These are phyloP conservation scores for Penicilliopsis zonata DNA, from an alignment of 495 filamentous ascomycete genomes.

Conservation along the genomic window DNA sequence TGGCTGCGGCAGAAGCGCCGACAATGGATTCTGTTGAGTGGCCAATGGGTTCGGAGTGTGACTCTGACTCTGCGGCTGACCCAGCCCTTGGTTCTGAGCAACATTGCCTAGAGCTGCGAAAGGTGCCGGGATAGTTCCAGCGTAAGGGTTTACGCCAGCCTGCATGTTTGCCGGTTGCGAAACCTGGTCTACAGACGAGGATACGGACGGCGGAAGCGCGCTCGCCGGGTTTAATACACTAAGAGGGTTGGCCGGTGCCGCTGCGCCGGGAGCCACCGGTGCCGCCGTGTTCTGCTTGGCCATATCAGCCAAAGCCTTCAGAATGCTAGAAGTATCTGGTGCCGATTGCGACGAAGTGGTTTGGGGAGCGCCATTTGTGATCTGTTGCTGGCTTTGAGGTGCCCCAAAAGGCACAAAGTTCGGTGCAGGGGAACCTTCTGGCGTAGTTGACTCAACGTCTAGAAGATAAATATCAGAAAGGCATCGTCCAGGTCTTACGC, in stretches of 20 bases:
- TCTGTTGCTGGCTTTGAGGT: constrained; percentile 22
- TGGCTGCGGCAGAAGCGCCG: constrained; percentile 34
- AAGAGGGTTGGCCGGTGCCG: constrained; percentile 39
- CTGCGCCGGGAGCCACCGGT: constrained; percentile 37
- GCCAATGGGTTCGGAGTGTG: constrained; percentile 29
- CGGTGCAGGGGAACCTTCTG: constrained; percentile 63
- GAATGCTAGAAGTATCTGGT: constrained; percentile 56
- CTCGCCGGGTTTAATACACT: constrained; percentile 43
- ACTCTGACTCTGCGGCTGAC: constrained; percentile 35
- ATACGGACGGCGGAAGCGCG: constrained; percentile 26
- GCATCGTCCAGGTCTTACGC: constrained; percentile 5
- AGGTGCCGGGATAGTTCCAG: constrained; percentile 36
- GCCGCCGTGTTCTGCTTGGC: constrained; percentile 65
- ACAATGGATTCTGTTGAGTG: constrained; percentile 31
- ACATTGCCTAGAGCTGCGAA: constrained; percentile 31
- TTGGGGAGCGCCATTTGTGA: constrained; percentile 25
- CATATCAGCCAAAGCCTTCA: constrained; percentile 77
- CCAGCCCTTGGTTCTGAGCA: constrained; percentile 27
- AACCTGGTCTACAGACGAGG: constrained; percentile 36
- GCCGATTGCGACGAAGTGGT: constrained; percentile 22
- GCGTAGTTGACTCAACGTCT: constrained; percentile 64
- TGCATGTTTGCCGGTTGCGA: constrained; percentile 31
- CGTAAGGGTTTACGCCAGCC: constrained; percentile 49
- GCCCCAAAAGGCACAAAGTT: constrained; percentile 29
- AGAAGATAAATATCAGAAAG: constrained; percentile 21